Conservation (phyloP, 2,329 filamentous ascomycete genomes). For the Hypoxylon sp. region DNA sequence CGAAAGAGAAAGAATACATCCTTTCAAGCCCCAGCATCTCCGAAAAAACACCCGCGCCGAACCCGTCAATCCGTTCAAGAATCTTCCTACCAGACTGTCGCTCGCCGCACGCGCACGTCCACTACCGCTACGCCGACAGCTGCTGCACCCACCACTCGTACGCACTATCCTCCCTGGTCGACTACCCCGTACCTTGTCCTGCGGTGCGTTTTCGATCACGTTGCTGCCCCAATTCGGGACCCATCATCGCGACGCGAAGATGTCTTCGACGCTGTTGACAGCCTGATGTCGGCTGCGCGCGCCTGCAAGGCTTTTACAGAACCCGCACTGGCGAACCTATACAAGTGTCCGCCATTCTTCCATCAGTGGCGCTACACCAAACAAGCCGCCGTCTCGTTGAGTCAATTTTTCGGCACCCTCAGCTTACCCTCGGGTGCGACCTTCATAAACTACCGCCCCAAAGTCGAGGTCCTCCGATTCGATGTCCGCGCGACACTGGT, state of each 20-base stretch:
- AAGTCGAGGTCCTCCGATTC: constrained; percentile 74
- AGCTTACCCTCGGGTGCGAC: constrained; percentile 54
- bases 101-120: constrained; percentile 14
- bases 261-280: constrained; percentile 50
- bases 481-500: constrained; percentile 61
- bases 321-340: constrained; percentile 76
- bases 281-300: constrained; percentile 67
- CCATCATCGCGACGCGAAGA: constrained; percentile 52
- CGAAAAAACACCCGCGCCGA: constrained; percentile 13
- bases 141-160: constrained; percentile 48
- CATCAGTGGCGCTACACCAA: constrained; percentile 48
- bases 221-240: constrained; percentile 65
- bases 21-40: constrained; percentile 7
- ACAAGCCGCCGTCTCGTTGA: constrained; percentile 55
- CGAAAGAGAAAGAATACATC: constrained; percentile 24
- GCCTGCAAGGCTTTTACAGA: constrained; percentile 73
- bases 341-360: constrained; percentile 70
- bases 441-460: constrained; percentile 71
- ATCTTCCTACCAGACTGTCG: not conserved
- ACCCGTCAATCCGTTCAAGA: not conserved
- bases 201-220: constrained; percentile 72
- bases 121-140: not conserved
- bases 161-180: constrained; percentile 60
- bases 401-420: constrained; percentile 60
- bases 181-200: constrained; percentile 72